Percentiles rank a stretch among this genome's conserved stretches.
These are phyloP conservation scores for Candida ascalaphidarum DNA, from an alignment of 805 yeast species.

Conservation along the genomic window DNA sequence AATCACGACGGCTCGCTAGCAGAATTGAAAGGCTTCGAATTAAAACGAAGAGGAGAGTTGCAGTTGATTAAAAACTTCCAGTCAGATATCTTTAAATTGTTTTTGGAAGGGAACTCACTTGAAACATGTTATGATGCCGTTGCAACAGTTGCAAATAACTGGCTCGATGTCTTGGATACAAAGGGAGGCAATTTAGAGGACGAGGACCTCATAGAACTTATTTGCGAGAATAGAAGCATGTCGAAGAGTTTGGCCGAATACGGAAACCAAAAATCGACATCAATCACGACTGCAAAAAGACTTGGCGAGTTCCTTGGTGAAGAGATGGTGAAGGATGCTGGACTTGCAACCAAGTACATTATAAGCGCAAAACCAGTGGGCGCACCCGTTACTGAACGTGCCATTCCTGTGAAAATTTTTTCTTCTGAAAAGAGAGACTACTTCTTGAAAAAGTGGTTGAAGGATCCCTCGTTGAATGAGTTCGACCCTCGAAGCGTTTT, in stretches of 20 bases:
- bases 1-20: constrained; percentile 91
- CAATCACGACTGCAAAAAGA: constrained; percentile 91
- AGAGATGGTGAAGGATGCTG: constrained; percentile 94
- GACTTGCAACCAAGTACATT: constrained; percentile 90
- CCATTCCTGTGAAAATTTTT: constrained; percentile 93
- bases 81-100: constrained; percentile 85
- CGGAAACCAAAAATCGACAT: constrained; percentile 84
- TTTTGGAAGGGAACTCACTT: constrained; percentile 75
- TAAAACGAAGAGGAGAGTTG: constrained; percentile 94
- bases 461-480: constrained; percentile 64
- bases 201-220: constrained; percentile 86
- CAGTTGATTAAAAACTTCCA: constrained; percentile 92
- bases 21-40: constrained; percentile 92
- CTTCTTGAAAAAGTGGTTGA: constrained; percentile 79
- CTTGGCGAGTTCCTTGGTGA: constrained; percentile 92
- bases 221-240: constrained; percentile 96
- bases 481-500: constrained; percentile 84
- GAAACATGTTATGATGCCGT: constrained; percentile 82
- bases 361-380: constrained; percentile 76
- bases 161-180: constrained; percentile 90
- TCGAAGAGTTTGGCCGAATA: constrained; percentile 85
- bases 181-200: constrained; percentile 84
- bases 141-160: constrained; percentile 86
- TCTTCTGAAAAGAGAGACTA: constrained; percentile 78
- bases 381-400: constrained; percentile 92